A percentile compares a stretch with the other conserved stretches of the same genome.
These are phyloP conservation scores for Stephania cephalantha DNA, from an alignment of 164 flowering plant species.

Conservation along the genomic window DNA sequence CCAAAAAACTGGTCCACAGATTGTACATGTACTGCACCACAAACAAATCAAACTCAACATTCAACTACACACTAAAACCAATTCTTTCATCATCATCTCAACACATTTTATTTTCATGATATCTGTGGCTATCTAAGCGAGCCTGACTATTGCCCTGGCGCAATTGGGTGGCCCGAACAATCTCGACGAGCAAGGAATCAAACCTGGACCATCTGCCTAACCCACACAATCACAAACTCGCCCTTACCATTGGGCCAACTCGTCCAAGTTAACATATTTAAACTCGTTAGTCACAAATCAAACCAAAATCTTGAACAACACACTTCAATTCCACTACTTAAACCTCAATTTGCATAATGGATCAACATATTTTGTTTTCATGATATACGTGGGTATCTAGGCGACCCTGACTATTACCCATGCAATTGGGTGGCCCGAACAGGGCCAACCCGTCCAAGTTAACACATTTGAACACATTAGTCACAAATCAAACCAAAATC, in stretches of 20 bases:
- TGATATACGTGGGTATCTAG: too few species aligned
- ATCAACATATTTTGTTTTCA: not conserved
- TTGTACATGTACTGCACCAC: conserved; percentile 59
- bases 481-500: not conserved
- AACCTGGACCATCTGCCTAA: too few species aligned
- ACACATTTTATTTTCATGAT: not conserved
- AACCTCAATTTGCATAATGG: not conserved
- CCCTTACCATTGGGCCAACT: not conserved
- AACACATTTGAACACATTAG: not conserved
- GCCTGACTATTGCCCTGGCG: too few species aligned
- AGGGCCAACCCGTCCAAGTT: not conserved
- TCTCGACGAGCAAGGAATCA: too few species aligned
- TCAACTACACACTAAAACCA: not conserved
- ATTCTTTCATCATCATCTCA: not conserved
- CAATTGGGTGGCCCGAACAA: too few species aligned
- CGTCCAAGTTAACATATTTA: not conserved
- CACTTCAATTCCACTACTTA: not conserved
- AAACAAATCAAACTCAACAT: conserved; percentile 6
- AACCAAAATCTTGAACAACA: not conserved
- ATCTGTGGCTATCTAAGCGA: too few species aligned
- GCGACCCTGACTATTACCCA: too few species aligned
- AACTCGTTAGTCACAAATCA: not conserved
- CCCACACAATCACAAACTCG: too few species aligned
- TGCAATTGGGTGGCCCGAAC: too few species aligned
- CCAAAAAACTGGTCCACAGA: conserved; percentile 63